Percentiles rank a stretch among this genome's conserved stretches.
These are phyloP conservation scores for Domatiomyces catenatus DNA, from an alignment of 2,329 filamentous ascomycete genomes.

Conservation along the genomic window DNA sequence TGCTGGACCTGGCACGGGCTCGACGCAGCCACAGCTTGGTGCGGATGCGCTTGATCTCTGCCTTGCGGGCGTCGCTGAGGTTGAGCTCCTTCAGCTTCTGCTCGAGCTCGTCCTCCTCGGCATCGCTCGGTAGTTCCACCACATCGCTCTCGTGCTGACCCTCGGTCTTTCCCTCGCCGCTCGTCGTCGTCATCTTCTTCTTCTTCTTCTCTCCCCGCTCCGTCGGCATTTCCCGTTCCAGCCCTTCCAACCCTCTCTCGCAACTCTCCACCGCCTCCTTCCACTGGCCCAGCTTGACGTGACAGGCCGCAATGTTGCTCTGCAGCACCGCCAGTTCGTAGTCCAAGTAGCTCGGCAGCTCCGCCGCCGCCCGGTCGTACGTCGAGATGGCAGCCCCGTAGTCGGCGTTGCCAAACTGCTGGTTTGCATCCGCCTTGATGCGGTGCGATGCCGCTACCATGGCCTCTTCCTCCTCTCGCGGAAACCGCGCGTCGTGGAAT, in stretches of 20 bases:
- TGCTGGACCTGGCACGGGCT: conserved; percentile 48
- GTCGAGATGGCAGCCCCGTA: conserved; percentile 65
- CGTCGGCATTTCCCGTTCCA: conserved; percentile 47
- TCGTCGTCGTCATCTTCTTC: conserved; percentile 1
- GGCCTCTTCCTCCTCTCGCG: conserved; percentile 36
- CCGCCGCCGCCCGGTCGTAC: conserved; percentile 65
- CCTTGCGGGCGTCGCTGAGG: conserved; percentile 31
- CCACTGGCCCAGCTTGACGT: conserved; percentile 74
- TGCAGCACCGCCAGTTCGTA: conserved; percentile 77
- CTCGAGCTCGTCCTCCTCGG: conserved; percentile 26
- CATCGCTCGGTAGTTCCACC: conserved; percentile 35
- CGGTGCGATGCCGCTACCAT: conserved; percentile 57
- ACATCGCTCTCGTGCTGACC: conserved; percentile 25
- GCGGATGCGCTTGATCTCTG: conserved; percentile 61
- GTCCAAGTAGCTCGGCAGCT: conserved; percentile 70
- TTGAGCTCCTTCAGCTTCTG: conserved; percentile 29
- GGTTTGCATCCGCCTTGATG: conserved; percentile 63
- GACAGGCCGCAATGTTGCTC: conserved; percentile 79
- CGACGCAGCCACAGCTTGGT: conserved; percentile 71
- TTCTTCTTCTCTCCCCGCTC: conserved; percentile 17
- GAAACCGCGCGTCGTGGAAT: conserved; percentile 24
- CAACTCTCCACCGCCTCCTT: conserved; percentile 64
- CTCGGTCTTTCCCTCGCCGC: conserved; percentile 1
- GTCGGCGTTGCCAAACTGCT: conserved; percentile 55
- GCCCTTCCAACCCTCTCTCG: conserved; percentile 52